Evolutionary conservation across 2,329 filamentous ascomycete species (phyloP), one percentile per base, ranked within the genome.

Genomic region (Epichloe brachyelytri): DNA sequence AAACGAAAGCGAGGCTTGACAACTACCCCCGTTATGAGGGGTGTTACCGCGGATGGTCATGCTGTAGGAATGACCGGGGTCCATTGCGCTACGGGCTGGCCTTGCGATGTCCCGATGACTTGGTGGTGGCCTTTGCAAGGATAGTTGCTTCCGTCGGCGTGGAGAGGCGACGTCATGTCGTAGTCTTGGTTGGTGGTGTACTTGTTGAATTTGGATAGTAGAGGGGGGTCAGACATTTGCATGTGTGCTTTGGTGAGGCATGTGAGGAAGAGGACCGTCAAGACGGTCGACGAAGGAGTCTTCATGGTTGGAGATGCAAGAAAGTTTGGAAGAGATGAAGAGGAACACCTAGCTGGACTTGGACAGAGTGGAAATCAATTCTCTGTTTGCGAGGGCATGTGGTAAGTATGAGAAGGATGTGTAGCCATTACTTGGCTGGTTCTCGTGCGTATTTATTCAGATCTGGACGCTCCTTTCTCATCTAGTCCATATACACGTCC

Each of bases 61-160:
- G 22, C 71, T 69, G 59, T 82, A 79, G 10, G 65, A 67, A 20
- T 68, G 63, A 4, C 81, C 81, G 3, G 76, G 7, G 62, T 57
- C 61, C 80, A 82, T 2, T 68, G 74, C 2, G 77, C 79, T 19
- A 80, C 77, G 4, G 79, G 66, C 19, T 70, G 65, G 55, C 79
- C 79, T 43, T 68, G 65, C 5, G 66, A 46, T 38, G 73, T 73
- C 58, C 74, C 76, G 30, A 79, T 57, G 46, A 75, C 67, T 44
- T 62, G 64, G 43, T 75, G 71, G 62, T 72, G 72, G 56, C 82
- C 80, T 71, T 89, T 89, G 77, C 87, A 93, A 7, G 86, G 83
- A 64, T 80, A 93, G 67, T 90, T 77, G 53, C 73, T 72, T 30
- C 83, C 83, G 53, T 73, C 70, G 20, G 72, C 62, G 2, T 68